phyloP scores from a whole-genome alignment of 169 alveolate species.

The Plasmodium relictum region DNA sequence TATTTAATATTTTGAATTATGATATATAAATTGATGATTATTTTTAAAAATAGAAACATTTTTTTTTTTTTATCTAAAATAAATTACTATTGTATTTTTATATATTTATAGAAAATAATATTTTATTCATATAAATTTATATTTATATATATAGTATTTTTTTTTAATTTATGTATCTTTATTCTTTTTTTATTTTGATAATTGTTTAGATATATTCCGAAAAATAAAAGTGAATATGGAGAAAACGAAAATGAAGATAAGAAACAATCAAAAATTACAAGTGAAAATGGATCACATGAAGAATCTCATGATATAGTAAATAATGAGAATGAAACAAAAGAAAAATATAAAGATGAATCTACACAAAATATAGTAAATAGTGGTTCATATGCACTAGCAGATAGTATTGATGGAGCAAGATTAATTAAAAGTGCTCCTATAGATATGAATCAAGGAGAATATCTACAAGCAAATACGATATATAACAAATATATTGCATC shows the following conservation, averaged over 20 bases:
- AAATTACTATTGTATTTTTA: too few species aligned
- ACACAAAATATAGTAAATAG: background rate
- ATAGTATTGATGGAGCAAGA: conserved; percentile 26
- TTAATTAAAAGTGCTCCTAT: conserved; percentile 22
- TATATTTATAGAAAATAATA: background rate
- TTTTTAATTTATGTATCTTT: background rate
- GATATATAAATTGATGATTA: too few species aligned
- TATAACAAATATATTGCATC: background rate
- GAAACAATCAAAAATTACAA: background rate
- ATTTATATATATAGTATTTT: background rate
- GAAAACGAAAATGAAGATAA: background rate
- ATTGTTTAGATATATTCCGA: conserved; percentile 82
- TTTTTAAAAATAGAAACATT: too few species aligned
- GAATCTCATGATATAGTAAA: background rate
- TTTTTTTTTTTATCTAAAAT: too few species aligned
- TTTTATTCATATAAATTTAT: background rate
- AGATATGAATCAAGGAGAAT: conserved; percentile 10
- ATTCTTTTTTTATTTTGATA: background rate
- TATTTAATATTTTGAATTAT: too few species aligned
- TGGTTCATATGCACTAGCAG: conserved; percentile 5
- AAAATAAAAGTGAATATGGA: conserved; percentile 27
- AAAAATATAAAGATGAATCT: background rate
- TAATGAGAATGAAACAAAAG: background rate
- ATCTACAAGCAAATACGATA: background rate
- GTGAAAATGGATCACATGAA: background rate